A percentile compares a stretch with the other conserved stretches of the same genome.
Conservation (phyloP, 2,329 filamentous ascomycete species). For the Alternaria angustiovoidea region DNA sequence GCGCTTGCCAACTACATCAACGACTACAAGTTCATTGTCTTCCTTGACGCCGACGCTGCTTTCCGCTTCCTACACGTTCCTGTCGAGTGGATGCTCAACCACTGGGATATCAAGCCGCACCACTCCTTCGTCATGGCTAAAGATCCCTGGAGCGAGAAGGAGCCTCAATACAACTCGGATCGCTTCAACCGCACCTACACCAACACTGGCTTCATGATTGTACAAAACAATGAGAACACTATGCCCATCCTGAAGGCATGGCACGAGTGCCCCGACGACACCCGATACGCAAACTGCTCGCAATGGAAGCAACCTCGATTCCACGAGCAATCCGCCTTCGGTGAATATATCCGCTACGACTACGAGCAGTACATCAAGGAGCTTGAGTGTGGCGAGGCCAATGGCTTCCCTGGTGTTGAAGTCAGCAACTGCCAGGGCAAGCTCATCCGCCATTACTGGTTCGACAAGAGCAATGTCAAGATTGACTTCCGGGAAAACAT, state of each 20-base stretch:
- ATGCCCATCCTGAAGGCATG: conserved; percentile 61
- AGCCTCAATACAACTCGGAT: conserved; percentile 53
- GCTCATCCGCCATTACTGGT: conserved; percentile 51
- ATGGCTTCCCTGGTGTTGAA: conserved; percentile 48
- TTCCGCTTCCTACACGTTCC: conserved; percentile 58
- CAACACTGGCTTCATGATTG: conserved; percentile 64
- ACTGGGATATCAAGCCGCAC: conserved; percentile 56
- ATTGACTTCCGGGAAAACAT: conserved; percentile 46
- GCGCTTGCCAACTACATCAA: conserved; percentile 49
- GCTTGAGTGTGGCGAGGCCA: conserved; percentile 49
- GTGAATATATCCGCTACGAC: conserved; percentile 52
- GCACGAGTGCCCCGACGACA: conserved; percentile 52
- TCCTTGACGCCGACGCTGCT: conserved; percentile 59
- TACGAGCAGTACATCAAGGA: conserved; percentile 50
- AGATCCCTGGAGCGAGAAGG: conserved; percentile 51
- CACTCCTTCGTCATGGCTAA: conserved; percentile 57
- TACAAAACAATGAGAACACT: conserved; percentile 60
- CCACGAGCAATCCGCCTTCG: conserved; percentile 52
- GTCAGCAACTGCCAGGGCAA: conserved; percentile 48
- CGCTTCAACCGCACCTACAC: conserved; percentile 54
- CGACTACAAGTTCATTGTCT: conserved; percentile 57
- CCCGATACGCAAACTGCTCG: conserved; percentile 47
- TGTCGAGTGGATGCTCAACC: conserved; percentile 61
- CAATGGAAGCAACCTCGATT: conserved; percentile 50
- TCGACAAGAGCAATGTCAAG: conserved; percentile 47